Base-by-base conservation (phyloP, 768 basidiomycete genomes). In the Trichaptum fuscoviolaceum region DNA sequence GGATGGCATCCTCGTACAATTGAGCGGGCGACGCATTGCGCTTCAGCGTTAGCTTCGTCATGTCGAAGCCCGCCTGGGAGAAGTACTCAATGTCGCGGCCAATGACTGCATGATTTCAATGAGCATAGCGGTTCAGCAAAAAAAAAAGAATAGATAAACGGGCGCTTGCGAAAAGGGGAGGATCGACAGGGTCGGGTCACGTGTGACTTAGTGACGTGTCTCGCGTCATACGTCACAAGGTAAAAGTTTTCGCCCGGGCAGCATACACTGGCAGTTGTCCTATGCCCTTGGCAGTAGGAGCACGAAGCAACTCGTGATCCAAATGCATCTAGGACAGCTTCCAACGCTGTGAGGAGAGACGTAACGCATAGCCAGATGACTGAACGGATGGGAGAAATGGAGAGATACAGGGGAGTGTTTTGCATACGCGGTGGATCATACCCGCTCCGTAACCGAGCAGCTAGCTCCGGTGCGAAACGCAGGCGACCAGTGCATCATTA, bases 21-120 rank as follows among this genome's bases (percentile, higher is more conserved):
- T 89, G 85, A 0, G 96, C 93, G 58, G 90, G 88, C 24, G 94
- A 85, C 1, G 94, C 94, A 70, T 96, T 96, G 79, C 94, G 92
- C 80, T 93, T 96, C 79, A 99, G 84, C 77, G 95, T 91, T 79
- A 99, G 95, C 72, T 91, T 88, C 74, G 96, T 91, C 91, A 99
- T 97, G 81, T 99, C 96, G 81, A 99, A 99, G 68, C 97, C 97
- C 66, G 97, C 96, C 78, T 97, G 92, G 52, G 96, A 99, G 87
- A 97, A 97, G 81, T 95, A 93, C 76, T 95, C 92, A 73, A 99
- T 86, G 75, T 99, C 96, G 71, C 85, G 88, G 73, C 93, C 95
- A 73, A 96, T 90, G 76, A 96, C 93, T 95, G 77, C 57, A 62
- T 35, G 52, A 64, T 12, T 61, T 63, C 62, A 62, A 68, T 70